A percentile compares a stretch with the other conserved stretches of the same genome.
Conservation (phyloP, 2,329 filamentous ascomycete species). For the Dothistroma pini region DNA sequence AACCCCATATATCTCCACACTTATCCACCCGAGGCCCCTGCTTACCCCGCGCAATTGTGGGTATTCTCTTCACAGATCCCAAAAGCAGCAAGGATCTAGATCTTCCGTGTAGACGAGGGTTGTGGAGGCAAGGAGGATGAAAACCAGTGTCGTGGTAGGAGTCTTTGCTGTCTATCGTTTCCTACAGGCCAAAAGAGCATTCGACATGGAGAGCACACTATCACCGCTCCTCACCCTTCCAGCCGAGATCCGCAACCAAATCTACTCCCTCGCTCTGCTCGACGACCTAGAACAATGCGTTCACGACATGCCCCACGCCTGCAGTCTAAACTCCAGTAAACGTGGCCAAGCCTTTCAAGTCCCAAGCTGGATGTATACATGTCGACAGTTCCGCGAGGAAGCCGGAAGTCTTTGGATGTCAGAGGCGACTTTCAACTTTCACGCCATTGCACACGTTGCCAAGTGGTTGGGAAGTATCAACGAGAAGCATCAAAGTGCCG, state of each 20-base stretch:
- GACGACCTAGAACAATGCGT: slow-evolving; percentile 3
- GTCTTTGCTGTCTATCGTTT: not conserved
- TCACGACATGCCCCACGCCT: slow-evolving; percentile 4
- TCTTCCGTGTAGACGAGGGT: not conserved
- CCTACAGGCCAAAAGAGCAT: not conserved
- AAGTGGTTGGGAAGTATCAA: not conserved
- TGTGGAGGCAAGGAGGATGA: not conserved
- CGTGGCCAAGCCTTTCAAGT: not conserved
- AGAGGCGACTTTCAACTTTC: slow-evolving; percentile 6
- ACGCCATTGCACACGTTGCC: slow-evolving; percentile 1
- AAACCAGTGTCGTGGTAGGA: not conserved
- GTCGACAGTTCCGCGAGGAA: slow-evolving; percentile 1
- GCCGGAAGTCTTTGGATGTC: slow-evolving; percentile 3
- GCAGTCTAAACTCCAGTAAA: not conserved
- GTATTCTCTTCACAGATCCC: not conserved
- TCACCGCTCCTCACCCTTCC: slow-evolving; percentile 4
- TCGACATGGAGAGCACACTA: not conserved
- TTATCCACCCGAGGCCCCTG: not conserved
- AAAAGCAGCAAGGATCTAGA: not conserved
- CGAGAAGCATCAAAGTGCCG: not conserved
- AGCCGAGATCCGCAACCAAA: slow-evolving; percentile 6
- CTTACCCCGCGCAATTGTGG: not conserved
- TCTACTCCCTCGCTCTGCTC: not conserved
- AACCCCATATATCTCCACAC: not conserved
- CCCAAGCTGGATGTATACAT: not conserved